Base-by-base conservation (phyloP, 176 grass and related monocot species). In the Juncus inflexus region DNA sequence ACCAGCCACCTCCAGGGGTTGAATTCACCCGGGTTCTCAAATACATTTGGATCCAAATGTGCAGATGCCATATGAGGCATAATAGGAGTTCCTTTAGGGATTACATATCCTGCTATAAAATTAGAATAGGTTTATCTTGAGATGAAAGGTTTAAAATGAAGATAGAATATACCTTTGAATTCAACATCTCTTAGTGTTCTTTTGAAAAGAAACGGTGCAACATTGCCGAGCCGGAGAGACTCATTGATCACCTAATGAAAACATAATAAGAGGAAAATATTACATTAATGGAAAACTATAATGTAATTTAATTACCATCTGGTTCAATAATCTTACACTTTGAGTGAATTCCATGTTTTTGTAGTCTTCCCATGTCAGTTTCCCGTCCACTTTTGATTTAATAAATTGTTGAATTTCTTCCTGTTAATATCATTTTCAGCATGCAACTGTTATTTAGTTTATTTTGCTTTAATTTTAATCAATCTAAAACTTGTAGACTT, bases 1-100 rank as follows among this genome's bases (percentile, higher is more conserved):
- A 78, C 76, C 65, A 57, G 62, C 74, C 76, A 63, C 55, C 76
- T 78, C 76, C 76, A 78, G 19, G 76, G 76, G 68, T 78, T 45
- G 56, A 78, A 78, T 50, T 16, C 53, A 19, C 12, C 47, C 11
- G 76, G 57, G 43, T 78, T 78, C 16, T 70, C 65, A 35, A 62
- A 78, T 36, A 67, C 55, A 28, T 14, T 58, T 13, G 65, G 56
- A 70, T 78, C 76, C 16, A 63, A 62, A 70, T 70, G 76, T n/a
- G 47, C 43, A 55, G 76, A 64, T 12, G 65, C 76, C 50, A 78
- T 16, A 61, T 70, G 54, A 1, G 76, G 47, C 11, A 70, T 54
- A 12, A 78, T 14, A 13, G 19, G 37, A 40, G 64, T 70, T 37
- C 64, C 76, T 35, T 67, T 5, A 12, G 76, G 57, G 3, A 78